Conservation (phyloP, 2,329 filamentous ascomycete genomes). For the Colletotrichum tropicale region DNA sequence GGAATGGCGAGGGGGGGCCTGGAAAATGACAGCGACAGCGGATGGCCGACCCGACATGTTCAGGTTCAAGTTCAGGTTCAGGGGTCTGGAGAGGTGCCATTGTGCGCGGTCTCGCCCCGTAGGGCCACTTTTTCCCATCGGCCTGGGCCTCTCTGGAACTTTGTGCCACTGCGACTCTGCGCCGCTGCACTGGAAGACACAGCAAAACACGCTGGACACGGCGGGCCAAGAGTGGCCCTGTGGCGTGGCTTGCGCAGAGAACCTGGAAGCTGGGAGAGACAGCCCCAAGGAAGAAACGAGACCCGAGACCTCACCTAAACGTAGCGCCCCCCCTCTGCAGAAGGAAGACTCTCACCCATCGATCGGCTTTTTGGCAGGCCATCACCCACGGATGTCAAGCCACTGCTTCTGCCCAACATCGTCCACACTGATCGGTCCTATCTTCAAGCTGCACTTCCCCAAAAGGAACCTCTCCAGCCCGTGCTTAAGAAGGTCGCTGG, state of each 20-base stretch:
- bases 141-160: neutral
- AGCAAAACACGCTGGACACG: neutral
- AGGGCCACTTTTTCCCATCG: constrained; percentile 2
- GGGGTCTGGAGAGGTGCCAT: neutral
- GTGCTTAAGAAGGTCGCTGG: neutral
- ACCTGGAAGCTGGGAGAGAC: neutral
- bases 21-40: neutral
- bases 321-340: neutral
- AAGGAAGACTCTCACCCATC: neutral
- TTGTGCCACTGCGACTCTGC: neutral
- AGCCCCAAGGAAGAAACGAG: neutral
- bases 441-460: neutral
- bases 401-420: neutral
- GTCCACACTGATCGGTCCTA: neutral
- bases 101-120: neutral
- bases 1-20: neutral
- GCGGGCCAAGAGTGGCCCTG: neutral
- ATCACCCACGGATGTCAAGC: neutral
- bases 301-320: neutral
- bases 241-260: neutral
- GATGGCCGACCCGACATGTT: neutral
- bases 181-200: neutral
- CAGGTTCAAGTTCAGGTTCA: neutral
- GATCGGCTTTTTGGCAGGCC: constrained; percentile 8
- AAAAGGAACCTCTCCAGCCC: neutral